Evolutionary conservation across 2,329 filamentous ascomycete genomes (phyloP).

Genomic region (Emericellopsis cladophorae): DNA sequence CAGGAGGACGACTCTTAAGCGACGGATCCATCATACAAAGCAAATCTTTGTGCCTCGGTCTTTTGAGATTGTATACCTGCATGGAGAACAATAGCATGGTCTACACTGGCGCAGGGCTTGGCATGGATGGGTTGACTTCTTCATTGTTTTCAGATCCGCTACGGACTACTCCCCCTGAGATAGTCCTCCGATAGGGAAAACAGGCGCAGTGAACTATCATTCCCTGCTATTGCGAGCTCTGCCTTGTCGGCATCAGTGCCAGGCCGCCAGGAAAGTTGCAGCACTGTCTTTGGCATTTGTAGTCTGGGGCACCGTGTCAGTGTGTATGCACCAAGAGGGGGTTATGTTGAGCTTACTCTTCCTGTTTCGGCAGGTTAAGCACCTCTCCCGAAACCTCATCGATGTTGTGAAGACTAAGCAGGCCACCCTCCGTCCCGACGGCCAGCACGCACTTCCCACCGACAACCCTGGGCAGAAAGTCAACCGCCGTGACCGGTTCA

Average conservation of each 20-base stretch:
- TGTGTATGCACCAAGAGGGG: not conserved
- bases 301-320: constrained; percentile 9
- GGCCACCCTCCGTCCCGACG: constrained; percentile 43
- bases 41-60: too few relatives aligned
- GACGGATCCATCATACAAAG: not conserved
- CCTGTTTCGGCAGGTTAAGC: constrained; percentile 18
- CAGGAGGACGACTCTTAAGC: not conserved
- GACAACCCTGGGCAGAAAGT: constrained; percentile 37
- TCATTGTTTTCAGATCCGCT: not conserved
- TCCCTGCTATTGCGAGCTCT: constrained; percentile 42
- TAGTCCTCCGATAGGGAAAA: constrained; percentile 28
- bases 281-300: constrained; percentile 47
- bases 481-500: constrained; percentile 57
- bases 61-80: too few relatives aligned
- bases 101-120: too few relatives aligned
- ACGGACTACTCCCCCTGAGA: constrained; percentile 3
- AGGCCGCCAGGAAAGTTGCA: constrained; percentile 60
- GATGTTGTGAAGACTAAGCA: constrained; percentile 29
- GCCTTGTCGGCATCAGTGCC: constrained; percentile 12
- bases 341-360: constrained; percentile 22
- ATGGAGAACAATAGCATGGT: too few relatives aligned
- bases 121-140: too few relatives aligned
- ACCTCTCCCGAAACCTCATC: constrained; percentile 21
- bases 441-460: constrained; percentile 30
- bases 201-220: constrained; percentile 48